Base-by-base conservation (phyloP, 345 rosid species). In the Turritis glabra region DNA sequence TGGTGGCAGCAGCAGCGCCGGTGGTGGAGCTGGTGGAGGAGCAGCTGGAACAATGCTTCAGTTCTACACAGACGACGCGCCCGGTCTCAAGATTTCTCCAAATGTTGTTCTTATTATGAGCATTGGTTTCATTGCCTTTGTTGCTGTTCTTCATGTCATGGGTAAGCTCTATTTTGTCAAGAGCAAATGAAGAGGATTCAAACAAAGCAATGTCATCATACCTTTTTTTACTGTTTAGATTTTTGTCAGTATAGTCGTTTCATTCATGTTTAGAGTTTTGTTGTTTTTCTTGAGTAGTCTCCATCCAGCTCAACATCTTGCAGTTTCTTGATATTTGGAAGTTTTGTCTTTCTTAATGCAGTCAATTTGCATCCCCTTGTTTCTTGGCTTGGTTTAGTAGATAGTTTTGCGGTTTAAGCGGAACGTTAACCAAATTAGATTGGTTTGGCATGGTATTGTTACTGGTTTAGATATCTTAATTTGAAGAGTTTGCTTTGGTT, bases 101-200 rank as follows among this genome's bases (percentile, higher is more conserved):
- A 94, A 94, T 73, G 93, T 90, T 10, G 96, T 94, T 12, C 93
- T 87, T 68, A 82, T 88, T 3, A 88, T 94, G 97, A 90, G 93
- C 85, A 91, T 91, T 12, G 96, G 98, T 43, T 91, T 94, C 88
- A 91, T 94, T n/a, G 97, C 93, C 15, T 93, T 93, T 59, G 97
- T 93, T 30, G 86, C 93, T 27, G 18, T 90, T 54, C 97, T 94
- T 43, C 98, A 94, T 80, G 96, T 89, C 38, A 83, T 82, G 76
- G 97, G 96, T 5, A 91, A 88, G 81, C 88, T 90, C 21, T 89
- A 89, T 72, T 85, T 91, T 56, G 96, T 85, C 53, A 85, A 80
- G n/a, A 74, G 55, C 53, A 50, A 67, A 68, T 51, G 46, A 67
- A 62, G 63, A 35, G 15, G 17, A 29, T 14, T 69, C 30, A 17